A percentile compares a stretch with the other conserved stretches of the same genome.
phyloP scores from a whole-genome alignment of 208 protist genomes.

The Acanthamoeba culbertsoni region DNA sequence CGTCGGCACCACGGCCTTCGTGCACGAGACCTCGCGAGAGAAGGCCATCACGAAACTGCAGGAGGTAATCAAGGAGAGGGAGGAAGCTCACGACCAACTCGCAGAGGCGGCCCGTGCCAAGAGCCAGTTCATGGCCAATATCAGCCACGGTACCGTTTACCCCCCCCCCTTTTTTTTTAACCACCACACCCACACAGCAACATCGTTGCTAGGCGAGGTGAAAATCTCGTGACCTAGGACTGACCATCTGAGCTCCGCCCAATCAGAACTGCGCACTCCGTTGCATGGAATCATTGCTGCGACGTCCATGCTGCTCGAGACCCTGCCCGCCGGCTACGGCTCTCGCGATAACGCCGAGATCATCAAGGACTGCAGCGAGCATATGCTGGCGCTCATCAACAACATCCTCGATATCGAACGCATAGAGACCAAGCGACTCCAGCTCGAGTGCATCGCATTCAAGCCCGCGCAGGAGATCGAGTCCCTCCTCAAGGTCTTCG shows the following conservation, averaged over 20 bases:
- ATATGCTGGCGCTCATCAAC: constrained; percentile 25
- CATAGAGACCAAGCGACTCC: background rate
- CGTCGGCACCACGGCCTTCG: background rate
- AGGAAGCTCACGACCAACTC: constrained; percentile 21
- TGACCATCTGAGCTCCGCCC: background rate
- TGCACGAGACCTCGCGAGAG: background rate
- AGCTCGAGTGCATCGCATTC: constrained; percentile 6
- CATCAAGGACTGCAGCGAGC: constrained; percentile 12
- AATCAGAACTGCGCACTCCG: constrained; percentile 22
- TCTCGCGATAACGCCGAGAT: background rate
- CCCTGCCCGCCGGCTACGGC: background rate
- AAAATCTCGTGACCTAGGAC: too few relatives aligned
- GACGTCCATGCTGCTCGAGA: background rate
- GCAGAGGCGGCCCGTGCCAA: constrained; percentile 13
- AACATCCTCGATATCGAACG: constrained; percentile 36
- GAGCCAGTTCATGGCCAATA: constrained; percentile 45
- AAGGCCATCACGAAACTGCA: background rate
- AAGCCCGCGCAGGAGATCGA: background rate
- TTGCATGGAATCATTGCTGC: constrained; percentile 36
- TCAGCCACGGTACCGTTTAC: constrained; percentile 21
- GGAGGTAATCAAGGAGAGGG: background rate
- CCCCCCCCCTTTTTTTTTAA: too few relatives aligned
- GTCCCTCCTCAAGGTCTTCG: background rate
- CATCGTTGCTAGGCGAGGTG: too few relatives aligned
- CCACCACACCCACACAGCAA: too few relatives aligned